These are phyloP conservation scores for Annona squamosa DNA, from an alignment of 164 flowering plant genomes.

Conservation along the genomic window DNA sequence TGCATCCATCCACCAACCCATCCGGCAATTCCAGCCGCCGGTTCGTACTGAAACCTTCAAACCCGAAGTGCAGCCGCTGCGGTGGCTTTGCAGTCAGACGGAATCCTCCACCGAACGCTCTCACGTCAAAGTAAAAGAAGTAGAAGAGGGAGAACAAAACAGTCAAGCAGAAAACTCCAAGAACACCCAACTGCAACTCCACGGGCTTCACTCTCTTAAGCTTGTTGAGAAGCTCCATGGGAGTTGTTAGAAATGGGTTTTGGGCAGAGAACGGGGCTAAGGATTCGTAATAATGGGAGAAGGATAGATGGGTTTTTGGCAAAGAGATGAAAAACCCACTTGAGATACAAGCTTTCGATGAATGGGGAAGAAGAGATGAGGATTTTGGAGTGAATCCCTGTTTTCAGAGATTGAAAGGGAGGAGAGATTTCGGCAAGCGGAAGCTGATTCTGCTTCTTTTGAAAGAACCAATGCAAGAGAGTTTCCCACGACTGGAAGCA, in stretches of 20 bases:
- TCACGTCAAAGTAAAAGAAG: slow-evolving; percentile 66
- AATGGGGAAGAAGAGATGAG: neutral
- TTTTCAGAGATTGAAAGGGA: neutral
- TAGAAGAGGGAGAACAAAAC: slow-evolving; percentile 33
- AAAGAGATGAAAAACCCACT: too few species aligned
- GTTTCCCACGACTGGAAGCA: too few species aligned
- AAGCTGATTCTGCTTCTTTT: too few species aligned
- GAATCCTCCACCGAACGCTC: slow-evolving; percentile 34
- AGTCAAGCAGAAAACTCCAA: slow-evolving; percentile 42
- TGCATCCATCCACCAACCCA: slow-evolving; percentile 34
- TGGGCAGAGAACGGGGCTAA: neutral
- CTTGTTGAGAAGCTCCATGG: slow-evolving; percentile 34
- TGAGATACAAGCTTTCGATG: neutral
- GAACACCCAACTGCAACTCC: slow-evolving; percentile 40
- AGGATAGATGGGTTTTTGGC: neutral
- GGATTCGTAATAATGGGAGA: neutral
- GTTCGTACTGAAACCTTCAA: slow-evolving; percentile 5
- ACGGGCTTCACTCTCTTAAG: slow-evolving; percentile 43
- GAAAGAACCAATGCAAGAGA: neutral
- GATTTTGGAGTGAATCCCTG: neutral
- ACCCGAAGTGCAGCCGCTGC: slow-evolving; percentile 31
- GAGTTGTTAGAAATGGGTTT: neutral
- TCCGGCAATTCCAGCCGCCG: slow-evolving; percentile 28
- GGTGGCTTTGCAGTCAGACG: slow-evolving; percentile 20
- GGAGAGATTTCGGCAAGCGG: neutral